Percentiles rank a stretch among this genome's conserved stretches.
Conservation (phyloP, 768 basidiomycete genomes). For the Dendrothele bispora region DNA sequence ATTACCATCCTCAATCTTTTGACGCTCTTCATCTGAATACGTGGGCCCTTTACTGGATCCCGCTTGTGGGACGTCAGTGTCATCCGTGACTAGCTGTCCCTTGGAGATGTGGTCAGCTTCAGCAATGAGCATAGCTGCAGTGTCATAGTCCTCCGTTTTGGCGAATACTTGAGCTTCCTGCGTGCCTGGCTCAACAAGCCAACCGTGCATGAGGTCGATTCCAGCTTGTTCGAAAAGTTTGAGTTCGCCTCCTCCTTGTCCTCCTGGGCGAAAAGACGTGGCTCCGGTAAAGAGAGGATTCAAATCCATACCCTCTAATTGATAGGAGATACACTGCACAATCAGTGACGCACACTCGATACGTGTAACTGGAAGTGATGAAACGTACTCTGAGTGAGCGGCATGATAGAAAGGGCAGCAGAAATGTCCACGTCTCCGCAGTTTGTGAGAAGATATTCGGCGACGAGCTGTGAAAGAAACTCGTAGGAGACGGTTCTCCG, state of each 20-base stretch:
- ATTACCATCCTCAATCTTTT: conserved; percentile 73
- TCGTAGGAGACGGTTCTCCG: conserved; percentile 81
- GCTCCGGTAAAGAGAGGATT: conserved; percentile 80
- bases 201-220: conserved; percentile 85
- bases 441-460: conserved; percentile 70
- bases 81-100: conserved; percentile 53
- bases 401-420: conserved; percentile 74
- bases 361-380: background rate
- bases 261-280: conserved; percentile 65
- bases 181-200: conserved; percentile 76
- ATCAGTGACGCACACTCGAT: background rate
- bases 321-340: background rate
- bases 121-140: conserved; percentile 70
- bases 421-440: conserved; percentile 64
- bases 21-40: conserved; percentile 44
- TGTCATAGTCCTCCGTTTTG: conserved; percentile 67
- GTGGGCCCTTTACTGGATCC: conserved; percentile 24
- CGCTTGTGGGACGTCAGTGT: conserved; percentile 12
- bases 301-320: conserved; percentile 81
- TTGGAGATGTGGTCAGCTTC: conserved; percentile 76
- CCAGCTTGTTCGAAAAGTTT: conserved; percentile 82
- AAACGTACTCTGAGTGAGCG: conserved; percentile 70
- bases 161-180: conserved; percentile 56
- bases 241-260: conserved; percentile 73
- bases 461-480: conserved; percentile 79